phyloP scores from a whole-genome alignment of 192 early-diverging fungal species.

The Entomortierella chlamydospora region DNA sequence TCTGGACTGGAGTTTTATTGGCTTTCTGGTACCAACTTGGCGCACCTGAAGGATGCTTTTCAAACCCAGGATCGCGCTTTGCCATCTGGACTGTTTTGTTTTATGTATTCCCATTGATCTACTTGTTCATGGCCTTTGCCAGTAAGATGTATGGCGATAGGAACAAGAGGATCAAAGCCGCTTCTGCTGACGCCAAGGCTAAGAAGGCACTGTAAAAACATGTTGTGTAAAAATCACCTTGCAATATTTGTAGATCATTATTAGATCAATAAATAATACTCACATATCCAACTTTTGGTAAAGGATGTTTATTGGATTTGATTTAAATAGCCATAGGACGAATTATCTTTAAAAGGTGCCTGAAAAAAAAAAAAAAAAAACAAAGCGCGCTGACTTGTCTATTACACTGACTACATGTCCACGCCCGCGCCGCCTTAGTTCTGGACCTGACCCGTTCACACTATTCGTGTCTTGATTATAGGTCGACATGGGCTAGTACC shows the following conservation, averaged over 20 bases:
- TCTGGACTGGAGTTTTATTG: conserved; percentile 70
- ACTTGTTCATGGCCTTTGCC: conserved; percentile 74
- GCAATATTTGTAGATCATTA: too few relatives aligned
- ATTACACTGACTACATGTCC: neutral
- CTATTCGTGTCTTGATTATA: conserved; percentile 10
- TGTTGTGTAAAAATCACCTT: too few relatives aligned
- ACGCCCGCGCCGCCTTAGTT: conserved; percentile 8
- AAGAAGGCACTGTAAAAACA: neutral
- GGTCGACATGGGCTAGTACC: conserved; percentile 42
- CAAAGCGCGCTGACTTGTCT: neutral
- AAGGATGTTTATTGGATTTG: too few relatives aligned
- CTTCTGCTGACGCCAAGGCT: conserved; percentile 16
- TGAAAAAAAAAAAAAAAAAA: too few relatives aligned
- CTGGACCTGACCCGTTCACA: neutral
- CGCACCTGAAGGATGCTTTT: conserved; percentile 56
- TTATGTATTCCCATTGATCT: conserved; percentile 72
- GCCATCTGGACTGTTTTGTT: conserved; percentile 62
- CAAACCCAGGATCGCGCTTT: conserved; percentile 53
- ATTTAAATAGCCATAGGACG: too few relatives aligned
- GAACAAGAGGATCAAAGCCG: conserved; percentile 10
- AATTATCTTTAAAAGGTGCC: too few relatives aligned
- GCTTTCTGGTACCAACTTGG: conserved; percentile 69
- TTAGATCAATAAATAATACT: too few relatives aligned
- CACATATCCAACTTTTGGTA: too few relatives aligned
- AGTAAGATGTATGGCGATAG: conserved; percentile 63